phyloP scores from a whole-genome alignment of 257 asterid species.

The Solanum virginianum region DNA sequence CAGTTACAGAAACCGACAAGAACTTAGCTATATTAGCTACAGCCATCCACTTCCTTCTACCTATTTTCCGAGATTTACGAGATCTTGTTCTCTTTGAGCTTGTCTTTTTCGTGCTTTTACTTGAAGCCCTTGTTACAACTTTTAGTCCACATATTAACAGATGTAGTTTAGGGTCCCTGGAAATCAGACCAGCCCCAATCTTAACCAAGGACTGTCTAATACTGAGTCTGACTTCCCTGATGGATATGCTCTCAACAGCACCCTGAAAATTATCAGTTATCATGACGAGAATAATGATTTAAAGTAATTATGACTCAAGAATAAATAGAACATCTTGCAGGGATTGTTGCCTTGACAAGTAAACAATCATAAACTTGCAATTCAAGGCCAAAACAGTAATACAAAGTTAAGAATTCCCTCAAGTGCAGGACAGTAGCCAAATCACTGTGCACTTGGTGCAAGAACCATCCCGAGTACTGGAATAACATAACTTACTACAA shows the following conservation, averaged over 20 bases:
- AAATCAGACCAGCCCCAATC: slow-evolving; percentile 80
- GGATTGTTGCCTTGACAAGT: not conserved
- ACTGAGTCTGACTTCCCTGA: slow-evolving; percentile 88
- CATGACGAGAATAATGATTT: not conserved
- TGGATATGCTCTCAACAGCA: slow-evolving; percentile 70
- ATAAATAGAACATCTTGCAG: not conserved
- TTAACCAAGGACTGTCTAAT: slow-evolving; percentile 85
- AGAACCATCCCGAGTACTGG: not conserved
- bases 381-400: not conserved
- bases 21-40: slow-evolving; percentile 85
- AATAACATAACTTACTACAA: not conserved
- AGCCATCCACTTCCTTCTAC: slow-evolving; percentile 89
- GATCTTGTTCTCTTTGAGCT: slow-evolving; percentile 32
- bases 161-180: slow-evolving; percentile 94
- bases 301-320: not conserved
- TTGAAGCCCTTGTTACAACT: slow-evolving; percentile 72
- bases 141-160: slow-evolving; percentile 72
- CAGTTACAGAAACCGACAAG: slow-evolving; percentile 75
- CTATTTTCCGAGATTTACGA: slow-evolving; percentile 53
- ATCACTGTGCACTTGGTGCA: not conserved
- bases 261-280: slow-evolving; percentile 46
- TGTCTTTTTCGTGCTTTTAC: slow-evolving; percentile 34
- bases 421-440: not conserved
- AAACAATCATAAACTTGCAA: not conserved
- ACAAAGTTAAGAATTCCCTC: not conserved